Conservation (phyloP, 345 rosid species). For the Bruguiera gymnorhiza region DNA sequence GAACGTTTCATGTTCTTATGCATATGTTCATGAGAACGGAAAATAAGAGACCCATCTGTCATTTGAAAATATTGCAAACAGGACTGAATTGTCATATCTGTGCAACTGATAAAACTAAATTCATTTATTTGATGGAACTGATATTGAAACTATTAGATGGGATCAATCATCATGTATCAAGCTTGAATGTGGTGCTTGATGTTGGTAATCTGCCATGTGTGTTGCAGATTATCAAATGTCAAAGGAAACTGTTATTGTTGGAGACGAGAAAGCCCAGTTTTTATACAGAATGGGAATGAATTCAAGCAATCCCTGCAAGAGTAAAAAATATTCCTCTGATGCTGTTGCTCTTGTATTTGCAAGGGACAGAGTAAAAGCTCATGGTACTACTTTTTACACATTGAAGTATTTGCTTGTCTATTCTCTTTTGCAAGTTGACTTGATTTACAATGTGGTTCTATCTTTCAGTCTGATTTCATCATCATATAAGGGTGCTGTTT, state of each 20-base stretch:
- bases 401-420: not conserved
- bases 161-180: not conserved
- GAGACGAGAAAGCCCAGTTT: slow-evolving; percentile 52
- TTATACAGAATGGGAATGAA: slow-evolving; percentile 38
- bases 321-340: slow-evolving; percentile 7
- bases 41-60: not conserved
- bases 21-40: slow-evolving; percentile 2
- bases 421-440: slow-evolving; percentile 6
- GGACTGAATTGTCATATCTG: not conserved
- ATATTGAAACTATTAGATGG: not conserved
- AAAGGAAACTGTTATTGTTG: slow-evolving; percentile 61
- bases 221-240: slow-evolving; percentile 67
- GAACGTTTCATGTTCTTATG: not conserved
- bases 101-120: not conserved
- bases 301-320: slow-evolving; percentile 18
- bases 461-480: not conserved
- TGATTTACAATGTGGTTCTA: not conserved
- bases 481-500: not conserved
- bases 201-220: slow-evolving; percentile 14
- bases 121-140: not conserved
- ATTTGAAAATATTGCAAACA: not conserved
- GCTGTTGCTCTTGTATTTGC: slow-evolving; percentile 70
- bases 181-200: slow-evolving; percentile 8
- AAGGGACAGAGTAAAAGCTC: slow-evolving; percentile 53
- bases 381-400: slow-evolving; percentile 38